These are phyloP conservation scores for Mrakia gelida DNA, from an alignment of 768 basidiomycete genomes.

Conservation along the genomic window DNA sequence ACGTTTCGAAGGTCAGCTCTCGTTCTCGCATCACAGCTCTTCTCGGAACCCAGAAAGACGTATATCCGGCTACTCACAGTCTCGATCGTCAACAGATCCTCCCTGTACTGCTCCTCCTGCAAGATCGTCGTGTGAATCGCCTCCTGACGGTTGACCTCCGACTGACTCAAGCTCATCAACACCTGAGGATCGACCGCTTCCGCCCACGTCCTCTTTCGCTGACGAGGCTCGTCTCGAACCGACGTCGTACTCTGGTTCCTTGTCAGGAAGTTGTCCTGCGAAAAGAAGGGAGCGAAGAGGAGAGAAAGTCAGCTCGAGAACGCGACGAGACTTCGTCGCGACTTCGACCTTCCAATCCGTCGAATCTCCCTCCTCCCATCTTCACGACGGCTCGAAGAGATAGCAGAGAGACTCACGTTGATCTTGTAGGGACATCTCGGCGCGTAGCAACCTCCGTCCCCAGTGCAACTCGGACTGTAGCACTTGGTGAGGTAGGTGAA, in stretches of 20 bases:
- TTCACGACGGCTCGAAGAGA: not conserved
- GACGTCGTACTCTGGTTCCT: conserved; percentile 17
- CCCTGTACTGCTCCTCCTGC: conserved; percentile 82
- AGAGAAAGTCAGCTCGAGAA: not conserved
- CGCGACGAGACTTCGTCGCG: not conserved
- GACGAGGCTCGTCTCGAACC: conserved; percentile 19
- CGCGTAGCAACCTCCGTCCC: conserved; percentile 75
- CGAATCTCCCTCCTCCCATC: not conserved
- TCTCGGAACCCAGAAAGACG: not conserved
- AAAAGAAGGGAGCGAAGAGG: not conserved
- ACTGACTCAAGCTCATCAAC: conserved; percentile 63
- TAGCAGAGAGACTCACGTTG: not conserved
- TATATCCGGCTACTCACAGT: conserved; percentile 48
- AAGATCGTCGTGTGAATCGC: conserved; percentile 72
- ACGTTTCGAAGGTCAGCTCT: not conserved
- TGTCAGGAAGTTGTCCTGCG: conserved; percentile 14
- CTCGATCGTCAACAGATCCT: conserved; percentile 80
- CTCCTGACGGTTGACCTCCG: conserved; percentile 72
- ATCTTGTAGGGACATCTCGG: conserved; percentile 56
- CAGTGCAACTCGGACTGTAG: conserved; percentile 79
- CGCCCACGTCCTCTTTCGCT: conserved; percentile 56
- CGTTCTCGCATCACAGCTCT: not conserved
- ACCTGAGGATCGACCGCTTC: conserved; percentile 69
- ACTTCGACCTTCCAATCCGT: not conserved
- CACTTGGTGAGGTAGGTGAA: conserved; percentile 85